Percentiles rank a stretch among this genome's conserved stretches.
phyloP scores from a whole-genome alignment of 192 early-diverging fungal species.

The Entophlyctis helioformis region DNA sequence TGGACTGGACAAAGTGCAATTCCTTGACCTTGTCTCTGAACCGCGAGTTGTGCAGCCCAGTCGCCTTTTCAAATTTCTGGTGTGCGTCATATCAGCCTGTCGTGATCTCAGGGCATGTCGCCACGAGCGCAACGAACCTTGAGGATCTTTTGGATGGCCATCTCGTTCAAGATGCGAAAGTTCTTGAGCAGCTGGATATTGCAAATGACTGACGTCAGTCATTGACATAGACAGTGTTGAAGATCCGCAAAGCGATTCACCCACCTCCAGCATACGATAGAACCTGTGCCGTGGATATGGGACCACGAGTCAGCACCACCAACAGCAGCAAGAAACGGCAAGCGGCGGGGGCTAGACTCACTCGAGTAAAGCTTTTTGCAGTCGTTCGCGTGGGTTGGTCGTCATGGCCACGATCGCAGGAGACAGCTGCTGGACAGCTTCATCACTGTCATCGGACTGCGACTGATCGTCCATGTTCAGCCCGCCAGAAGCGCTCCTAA shows the following conservation, averaged over 20 bases:
- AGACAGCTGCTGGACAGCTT: no score
- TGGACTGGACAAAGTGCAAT: no score
- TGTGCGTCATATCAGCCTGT: neutral
- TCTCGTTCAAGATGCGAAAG: slow-evolving; percentile 25
- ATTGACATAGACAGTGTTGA: no score
- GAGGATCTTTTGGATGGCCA: slow-evolving; percentile 22
- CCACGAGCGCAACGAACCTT: no score
- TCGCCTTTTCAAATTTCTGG: slow-evolving; percentile 1
- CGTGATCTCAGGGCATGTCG: no score
- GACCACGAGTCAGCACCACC: neutral
- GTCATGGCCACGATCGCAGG: slow-evolving; percentile 5
- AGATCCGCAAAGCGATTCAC: no score
- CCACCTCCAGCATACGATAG: slow-evolving; percentile 13
- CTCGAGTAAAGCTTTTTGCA: slow-evolving; percentile 16
- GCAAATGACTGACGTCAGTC: neutral
- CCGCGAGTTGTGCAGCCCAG: no score
- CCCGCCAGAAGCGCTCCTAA: no score
- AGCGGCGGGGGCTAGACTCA: neutral
- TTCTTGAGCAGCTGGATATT: slow-evolving; percentile 15
- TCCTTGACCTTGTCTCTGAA: no score
- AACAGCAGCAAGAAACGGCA: neutral
- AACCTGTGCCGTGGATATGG: neutral
- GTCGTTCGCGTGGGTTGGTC: slow-evolving; percentile 9
- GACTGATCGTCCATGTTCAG: no score
- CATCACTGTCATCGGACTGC: no score